These are phyloP conservation scores for Skeletonema marinoi DNA, from an alignment of 108 stramenopile species.

Conservation along the genomic window DNA sequence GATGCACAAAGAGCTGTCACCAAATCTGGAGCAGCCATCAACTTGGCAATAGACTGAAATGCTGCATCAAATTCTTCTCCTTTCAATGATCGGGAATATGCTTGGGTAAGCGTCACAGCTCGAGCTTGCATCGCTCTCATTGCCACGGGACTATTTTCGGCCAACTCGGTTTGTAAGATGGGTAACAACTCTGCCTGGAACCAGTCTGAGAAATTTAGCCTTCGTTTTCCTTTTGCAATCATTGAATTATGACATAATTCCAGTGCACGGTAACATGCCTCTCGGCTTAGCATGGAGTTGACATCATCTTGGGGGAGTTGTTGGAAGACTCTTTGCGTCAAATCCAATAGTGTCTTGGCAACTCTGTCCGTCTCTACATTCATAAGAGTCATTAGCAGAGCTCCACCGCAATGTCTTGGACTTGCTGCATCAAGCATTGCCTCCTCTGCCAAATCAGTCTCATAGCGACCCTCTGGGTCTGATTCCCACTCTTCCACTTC, in stretches of 20 bases:
- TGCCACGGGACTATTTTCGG: conserved; percentile 11
- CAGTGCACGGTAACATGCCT: conserved; percentile 37
- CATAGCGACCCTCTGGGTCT: conserved; percentile 37
- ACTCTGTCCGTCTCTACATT: conserved; percentile 30
- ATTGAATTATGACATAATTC: conserved; percentile 24
- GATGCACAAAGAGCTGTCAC: conserved; percentile 36
- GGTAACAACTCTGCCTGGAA: conserved; percentile 15
- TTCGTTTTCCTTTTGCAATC: conserved; percentile 17
- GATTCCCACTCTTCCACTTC: conserved; percentile 40
- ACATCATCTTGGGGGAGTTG: conserved; percentile 21
- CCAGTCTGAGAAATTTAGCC: conserved; percentile 33
- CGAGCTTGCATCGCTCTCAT: conserved; percentile 40
- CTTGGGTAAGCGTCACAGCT: conserved; percentile 27
- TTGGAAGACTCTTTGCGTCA: conserved; percentile 13
- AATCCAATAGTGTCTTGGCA: conserved; percentile 15
- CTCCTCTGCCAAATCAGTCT: conserved; percentile 35
- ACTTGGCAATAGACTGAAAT: conserved; percentile 13
- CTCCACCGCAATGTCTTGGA: conserved; percentile 36
- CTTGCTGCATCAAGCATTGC: conserved; percentile 4
- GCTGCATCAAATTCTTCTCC: conserved; percentile 28
- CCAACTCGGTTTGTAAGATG: conserved; percentile 24
- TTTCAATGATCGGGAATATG: conserved; percentile 26
- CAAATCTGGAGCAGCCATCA: conserved; percentile 28
- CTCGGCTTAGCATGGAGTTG: conserved; percentile 19
- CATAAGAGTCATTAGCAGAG: conserved; percentile 20